phyloP scores from a whole-genome alignment of 2,329 filamentous ascomycete species.

The Aspergillus novoparasiticus region DNA sequence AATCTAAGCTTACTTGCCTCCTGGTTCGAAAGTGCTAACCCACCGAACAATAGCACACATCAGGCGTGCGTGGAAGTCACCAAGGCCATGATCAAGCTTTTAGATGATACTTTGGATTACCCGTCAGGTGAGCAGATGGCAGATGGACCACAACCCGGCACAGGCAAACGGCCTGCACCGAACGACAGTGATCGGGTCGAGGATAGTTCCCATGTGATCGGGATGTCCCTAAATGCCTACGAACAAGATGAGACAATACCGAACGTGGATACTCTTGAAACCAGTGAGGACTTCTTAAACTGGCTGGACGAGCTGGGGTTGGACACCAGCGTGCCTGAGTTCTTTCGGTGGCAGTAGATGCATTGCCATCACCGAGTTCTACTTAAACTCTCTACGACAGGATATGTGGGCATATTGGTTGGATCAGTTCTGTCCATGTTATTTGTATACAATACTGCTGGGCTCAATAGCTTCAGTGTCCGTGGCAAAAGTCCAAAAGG shows the following conservation, averaged over 20 bases:
- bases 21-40: slow-evolving; percentile 20
- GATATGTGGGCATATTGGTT: background rate
- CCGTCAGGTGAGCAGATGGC: background rate
- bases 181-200: background rate
- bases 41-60: slow-evolving; percentile 10
- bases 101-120: slow-evolving; percentile 26
- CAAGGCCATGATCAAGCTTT: slow-evolving; percentile 23
- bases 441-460: too few relatives aligned
- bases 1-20: slow-evolving; percentile 24
- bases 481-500: too few relatives aligned
- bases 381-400: background rate
- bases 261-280: slow-evolving; percentile 4
- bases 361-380: background rate
- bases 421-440: background rate
- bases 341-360: background rate
- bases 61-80: slow-evolving; percentile 20
- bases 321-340: background rate
- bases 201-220: background rate
- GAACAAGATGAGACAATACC: background rate
- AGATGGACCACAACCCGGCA: slow-evolving; percentile 21
- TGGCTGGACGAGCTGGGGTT: slow-evolving; percentile 11
- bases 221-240: background rate
- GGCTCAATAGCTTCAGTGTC: too few relatives aligned
- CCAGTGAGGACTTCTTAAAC: slow-evolving; percentile 7
- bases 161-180: background rate